These are phyloP conservation scores for Arachnomyces sp. DNA, from an alignment of 2,329 filamentous ascomycete species.

Conservation along the genomic window DNA sequence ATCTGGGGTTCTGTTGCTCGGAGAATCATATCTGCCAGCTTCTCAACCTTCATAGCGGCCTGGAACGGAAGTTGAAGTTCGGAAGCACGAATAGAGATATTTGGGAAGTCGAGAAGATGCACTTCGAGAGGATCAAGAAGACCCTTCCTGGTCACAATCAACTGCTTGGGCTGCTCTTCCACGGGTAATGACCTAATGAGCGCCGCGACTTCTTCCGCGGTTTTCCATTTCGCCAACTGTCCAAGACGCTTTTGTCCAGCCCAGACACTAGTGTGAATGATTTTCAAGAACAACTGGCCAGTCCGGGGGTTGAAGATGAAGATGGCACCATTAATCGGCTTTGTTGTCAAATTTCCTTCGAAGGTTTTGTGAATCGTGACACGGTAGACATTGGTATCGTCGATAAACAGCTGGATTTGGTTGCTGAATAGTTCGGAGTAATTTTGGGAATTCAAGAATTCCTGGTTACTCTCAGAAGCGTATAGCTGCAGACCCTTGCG, in stretches of 20 bases:
- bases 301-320: constrained; percentile 99
- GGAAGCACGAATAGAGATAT: constrained; percentile 96
- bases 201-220: constrained; percentile 97
- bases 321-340: constrained; percentile 98
- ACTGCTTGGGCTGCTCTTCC: constrained; percentile 96
- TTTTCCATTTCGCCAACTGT: constrained; percentile 98
- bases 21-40: constrained; percentile 97
- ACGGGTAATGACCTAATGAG: constrained; percentile 91
- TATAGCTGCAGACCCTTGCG: constrained; percentile 97
- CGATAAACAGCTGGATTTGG: constrained; percentile 97
- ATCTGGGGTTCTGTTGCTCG: constrained; percentile 98
- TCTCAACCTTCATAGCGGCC: constrained; percentile 99
- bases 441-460: constrained; percentile 98
- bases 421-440: constrained; percentile 99
- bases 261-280: constrained; percentile 99
- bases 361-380: constrained; percentile 99
- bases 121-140: constrained; percentile 94
- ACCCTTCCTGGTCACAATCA: constrained; percentile 97
- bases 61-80: constrained; percentile 97
- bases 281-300: constrained; percentile 95
- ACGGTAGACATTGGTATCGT: constrained; percentile 98
- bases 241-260: constrained; percentile 98
- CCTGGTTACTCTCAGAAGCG: constrained; percentile 96
- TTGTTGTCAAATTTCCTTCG: constrained; percentile 96
- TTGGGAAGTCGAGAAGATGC: constrained; percentile 94